Conservation (phyloP, 2,329 filamentous ascomycete species). For the Xylaria sp. region DNA sequence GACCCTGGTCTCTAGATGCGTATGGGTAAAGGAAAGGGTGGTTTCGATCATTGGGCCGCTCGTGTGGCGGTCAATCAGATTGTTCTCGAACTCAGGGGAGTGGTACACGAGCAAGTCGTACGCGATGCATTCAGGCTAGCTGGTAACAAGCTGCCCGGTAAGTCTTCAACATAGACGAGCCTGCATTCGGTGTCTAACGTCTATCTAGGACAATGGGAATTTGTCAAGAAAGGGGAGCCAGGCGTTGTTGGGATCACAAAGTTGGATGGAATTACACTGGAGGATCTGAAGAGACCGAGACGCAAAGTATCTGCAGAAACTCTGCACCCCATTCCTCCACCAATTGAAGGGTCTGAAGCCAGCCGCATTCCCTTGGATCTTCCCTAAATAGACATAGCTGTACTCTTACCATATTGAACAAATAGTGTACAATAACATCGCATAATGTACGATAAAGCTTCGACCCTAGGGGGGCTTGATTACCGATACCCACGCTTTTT, state of each 20-base stretch:
- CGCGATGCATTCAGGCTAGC: slow-evolving; percentile 93
- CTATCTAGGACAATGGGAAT: slow-evolving; percentile 79
- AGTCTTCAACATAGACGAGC: slow-evolving; percentile 20
- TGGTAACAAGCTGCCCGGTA: slow-evolving; percentile 93
- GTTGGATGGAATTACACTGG: slow-evolving; percentile 82
- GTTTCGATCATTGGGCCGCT: slow-evolving; percentile 95
- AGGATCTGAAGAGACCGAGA: slow-evolving; percentile 83
- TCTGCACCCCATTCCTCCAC: slow-evolving; percentile 37
- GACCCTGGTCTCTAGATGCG: slow-evolving; percentile 66
- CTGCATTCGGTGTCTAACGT: slow-evolving; percentile 30
- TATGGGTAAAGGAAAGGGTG: slow-evolving; percentile 99
- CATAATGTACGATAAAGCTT: slow-evolving; percentile 22
- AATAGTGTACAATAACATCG: slow-evolving; percentile 20
- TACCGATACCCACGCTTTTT: not conserved
- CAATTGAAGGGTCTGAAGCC: slow-evolving; percentile 32
- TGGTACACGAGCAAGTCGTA: slow-evolving; percentile 93
- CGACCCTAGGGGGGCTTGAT: not conserved
- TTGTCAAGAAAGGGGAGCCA: slow-evolving; percentile 90
- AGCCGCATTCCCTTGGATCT: slow-evolving; percentile 40
- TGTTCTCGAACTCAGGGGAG: slow-evolving; percentile 90
- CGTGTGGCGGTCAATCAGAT: slow-evolving; percentile 91
- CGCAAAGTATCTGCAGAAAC: slow-evolving; percentile 66
- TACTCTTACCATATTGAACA: slow-evolving; percentile 11
- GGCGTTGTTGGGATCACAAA: slow-evolving; percentile 94
- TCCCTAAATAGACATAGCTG: slow-evolving; percentile 30